Percentiles rank a stretch among this genome's conserved stretches.
These are phyloP conservation scores for Fusarium fracticaudum DNA, from an alignment of 2,329 filamentous ascomycete species.

Conservation along the genomic window DNA sequence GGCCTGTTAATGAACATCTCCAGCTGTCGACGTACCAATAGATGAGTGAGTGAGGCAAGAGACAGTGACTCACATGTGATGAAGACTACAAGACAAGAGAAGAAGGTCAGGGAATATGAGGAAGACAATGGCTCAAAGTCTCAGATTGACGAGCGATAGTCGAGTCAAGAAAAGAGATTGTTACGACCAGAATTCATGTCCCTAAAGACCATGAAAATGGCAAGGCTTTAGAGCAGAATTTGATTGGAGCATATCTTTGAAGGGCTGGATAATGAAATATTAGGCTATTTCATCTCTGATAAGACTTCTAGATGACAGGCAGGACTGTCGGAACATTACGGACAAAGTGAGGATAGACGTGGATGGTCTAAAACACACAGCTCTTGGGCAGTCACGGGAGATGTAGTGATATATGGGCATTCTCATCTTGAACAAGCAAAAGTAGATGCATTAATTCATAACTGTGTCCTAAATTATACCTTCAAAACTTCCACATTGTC, in stretches of 20 bases:
- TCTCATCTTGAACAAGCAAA: not conserved
- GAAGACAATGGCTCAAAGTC: too few relatives aligned
- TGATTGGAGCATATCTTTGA: slow-evolving; percentile 93
- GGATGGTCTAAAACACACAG: not conserved
- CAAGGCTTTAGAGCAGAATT: slow-evolving; percentile 55
- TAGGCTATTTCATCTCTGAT: slow-evolving; percentile 75
- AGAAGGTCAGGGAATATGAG: not conserved
- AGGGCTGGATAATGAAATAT: slow-evolving; percentile 89
- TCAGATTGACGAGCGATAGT: rapidly evolving
- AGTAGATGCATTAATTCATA: not conserved
- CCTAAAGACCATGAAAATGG: not conserved
- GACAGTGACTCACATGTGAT: not conserved
- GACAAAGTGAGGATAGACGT: not conserved
- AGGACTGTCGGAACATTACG: slow-evolving; percentile 59
- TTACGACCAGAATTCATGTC: rapidly evolving
- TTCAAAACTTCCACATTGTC: slow-evolving; percentile 38
- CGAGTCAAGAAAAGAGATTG: not conserved
- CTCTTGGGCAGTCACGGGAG: not conserved
- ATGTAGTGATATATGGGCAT: not conserved
- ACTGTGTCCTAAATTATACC: slow-evolving; percentile 16
- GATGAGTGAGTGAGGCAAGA: not conserved
- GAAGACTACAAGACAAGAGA: too few relatives aligned
- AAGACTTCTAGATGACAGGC: slow-evolving; percentile 79
- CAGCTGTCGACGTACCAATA: not conserved
- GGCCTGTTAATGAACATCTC: not conserved